Evolutionary conservation across 2,329 filamentous ascomycete species (phyloP).

Genomic region (Pyricularia grisea): DNA sequence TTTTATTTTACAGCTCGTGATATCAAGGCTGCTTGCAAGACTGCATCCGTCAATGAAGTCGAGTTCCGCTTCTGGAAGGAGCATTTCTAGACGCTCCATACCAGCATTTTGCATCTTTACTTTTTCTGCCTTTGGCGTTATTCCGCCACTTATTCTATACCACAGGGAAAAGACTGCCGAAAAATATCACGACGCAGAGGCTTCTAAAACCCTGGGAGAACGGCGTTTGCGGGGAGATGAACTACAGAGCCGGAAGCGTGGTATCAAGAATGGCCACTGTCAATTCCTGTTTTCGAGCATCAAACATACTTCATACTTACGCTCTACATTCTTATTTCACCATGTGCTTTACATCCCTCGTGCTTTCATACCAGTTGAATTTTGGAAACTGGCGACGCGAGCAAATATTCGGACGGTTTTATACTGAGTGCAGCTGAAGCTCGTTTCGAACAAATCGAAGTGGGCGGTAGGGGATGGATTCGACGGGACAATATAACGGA

Average conservation of each 20-base stretch:
- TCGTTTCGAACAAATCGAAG: background rate
- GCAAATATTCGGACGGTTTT: background rate
- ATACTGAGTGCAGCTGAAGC: background rate
- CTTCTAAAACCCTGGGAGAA: background rate
- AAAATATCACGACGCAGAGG: background rate
- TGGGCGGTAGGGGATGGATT: background rate
- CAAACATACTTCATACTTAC: background rate
- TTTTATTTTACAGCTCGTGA: conserved; percentile 53
- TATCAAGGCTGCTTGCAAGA: conserved; percentile 73
- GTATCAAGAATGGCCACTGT: background rate
- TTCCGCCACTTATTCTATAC: background rate
- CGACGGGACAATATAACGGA: background rate
- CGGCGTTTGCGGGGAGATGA: background rate
- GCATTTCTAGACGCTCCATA: conserved; percentile 49
- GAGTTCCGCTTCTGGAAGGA: conserved; percentile 99
- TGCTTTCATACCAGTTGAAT: background rate
- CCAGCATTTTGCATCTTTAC: background rate
- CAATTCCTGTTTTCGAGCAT: background rate
- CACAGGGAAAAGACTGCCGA: background rate
- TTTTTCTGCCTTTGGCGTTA: background rate
- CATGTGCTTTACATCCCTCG: background rate
- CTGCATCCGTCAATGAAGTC: conserved; percentile 66
- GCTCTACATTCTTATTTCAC: background rate
- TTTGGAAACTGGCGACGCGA: background rate
- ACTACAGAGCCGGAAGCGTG: background rate